These are phyloP conservation scores for Schizosaccharomyces versatilis DNA, from an alignment of 1,139 yeast species.

Conservation along the genomic window DNA sequence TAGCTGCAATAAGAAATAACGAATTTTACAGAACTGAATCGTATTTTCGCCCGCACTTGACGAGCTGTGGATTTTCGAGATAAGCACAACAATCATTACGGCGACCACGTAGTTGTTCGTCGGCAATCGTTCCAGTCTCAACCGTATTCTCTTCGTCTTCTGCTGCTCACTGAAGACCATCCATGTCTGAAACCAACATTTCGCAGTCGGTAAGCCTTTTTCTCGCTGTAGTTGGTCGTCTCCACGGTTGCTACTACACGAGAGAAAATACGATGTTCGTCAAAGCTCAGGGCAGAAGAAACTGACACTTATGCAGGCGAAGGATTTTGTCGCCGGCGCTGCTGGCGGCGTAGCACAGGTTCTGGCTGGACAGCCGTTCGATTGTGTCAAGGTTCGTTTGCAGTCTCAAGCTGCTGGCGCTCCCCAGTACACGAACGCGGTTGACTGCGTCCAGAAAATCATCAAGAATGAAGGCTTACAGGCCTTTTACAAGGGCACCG, in stretches of 20 bases:
- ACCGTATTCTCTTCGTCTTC: too few species aligned
- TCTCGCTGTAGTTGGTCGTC: too few species aligned
- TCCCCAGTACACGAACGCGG: conserved; percentile 34
- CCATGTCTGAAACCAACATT: too few species aligned
- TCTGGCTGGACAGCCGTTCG: conserved; percentile 88
- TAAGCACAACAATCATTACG: too few species aligned
- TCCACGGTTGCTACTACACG: neutral
- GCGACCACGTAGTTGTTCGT: too few species aligned
- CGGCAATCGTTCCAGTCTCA: too few species aligned
- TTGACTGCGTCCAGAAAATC: conserved; percentile 52
- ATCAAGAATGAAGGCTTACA: conserved; percentile 50
- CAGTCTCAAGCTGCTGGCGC: conserved; percentile 69
- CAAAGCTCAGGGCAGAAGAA: neutral
- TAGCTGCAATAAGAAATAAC: too few species aligned
- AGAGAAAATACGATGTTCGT: neutral
- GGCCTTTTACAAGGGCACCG: conserved; percentile 78
- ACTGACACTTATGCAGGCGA: conserved; percentile 17
- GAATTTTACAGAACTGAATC: too few species aligned
- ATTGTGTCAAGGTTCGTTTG: conserved; percentile 68
- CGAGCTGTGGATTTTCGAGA: too few species aligned
- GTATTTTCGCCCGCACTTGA: too few species aligned
- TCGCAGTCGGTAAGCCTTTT: too few species aligned
- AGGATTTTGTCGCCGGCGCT: conserved; percentile 76
- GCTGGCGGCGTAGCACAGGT: conserved; percentile 90
- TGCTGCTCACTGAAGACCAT: too few species aligned